Evolutionary conservation across 164 flowering plant genomes (phyloP).

Genomic region (Euptelea pleiosperma): DNA sequence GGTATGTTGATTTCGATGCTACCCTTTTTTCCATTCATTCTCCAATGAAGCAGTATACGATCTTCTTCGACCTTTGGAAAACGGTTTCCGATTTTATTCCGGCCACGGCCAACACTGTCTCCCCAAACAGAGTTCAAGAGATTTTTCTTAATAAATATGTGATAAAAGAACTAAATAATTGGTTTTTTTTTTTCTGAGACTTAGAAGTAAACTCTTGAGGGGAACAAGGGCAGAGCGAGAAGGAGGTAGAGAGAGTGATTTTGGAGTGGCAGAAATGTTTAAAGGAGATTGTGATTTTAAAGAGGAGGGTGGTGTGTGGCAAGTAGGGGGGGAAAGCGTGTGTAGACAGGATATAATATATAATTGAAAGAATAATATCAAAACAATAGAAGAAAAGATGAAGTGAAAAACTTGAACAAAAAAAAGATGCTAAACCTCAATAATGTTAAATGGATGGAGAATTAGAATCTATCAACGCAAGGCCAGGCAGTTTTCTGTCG

Average conservation of each 20-base stretch:
- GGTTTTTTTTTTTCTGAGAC: neutral
- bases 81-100: neutral
- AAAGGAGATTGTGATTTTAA: constrained; percentile 24
- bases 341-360: constrained; percentile 27
- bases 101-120: constrained; percentile 6
- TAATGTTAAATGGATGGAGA: constrained; percentile 48
- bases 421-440: constrained; percentile 55
- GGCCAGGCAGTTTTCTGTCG: neutral
- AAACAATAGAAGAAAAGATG: constrained; percentile 41
- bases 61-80: neutral
- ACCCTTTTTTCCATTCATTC: constrained; percentile 67
- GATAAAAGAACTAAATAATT: too few species aligned
- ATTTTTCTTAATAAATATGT: too few species aligned
- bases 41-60: constrained; percentile 19
- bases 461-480: constrained; percentile 44
- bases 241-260: neutral
- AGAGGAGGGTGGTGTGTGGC: constrained; percentile 29
- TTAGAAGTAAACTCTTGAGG: neutral
- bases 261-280: neutral
- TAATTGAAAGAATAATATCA: constrained; percentile 25
- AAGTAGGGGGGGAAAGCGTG: constrained; percentile 38
- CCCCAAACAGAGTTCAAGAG: neutral
- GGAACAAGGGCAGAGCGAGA: neutral
- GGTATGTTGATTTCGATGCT: constrained; percentile 25
- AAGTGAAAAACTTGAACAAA: constrained; percentile 26